phyloP scores from a whole-genome alignment of 2,329 filamentous ascomycete species.

The Clathrospora elynae region DNA sequence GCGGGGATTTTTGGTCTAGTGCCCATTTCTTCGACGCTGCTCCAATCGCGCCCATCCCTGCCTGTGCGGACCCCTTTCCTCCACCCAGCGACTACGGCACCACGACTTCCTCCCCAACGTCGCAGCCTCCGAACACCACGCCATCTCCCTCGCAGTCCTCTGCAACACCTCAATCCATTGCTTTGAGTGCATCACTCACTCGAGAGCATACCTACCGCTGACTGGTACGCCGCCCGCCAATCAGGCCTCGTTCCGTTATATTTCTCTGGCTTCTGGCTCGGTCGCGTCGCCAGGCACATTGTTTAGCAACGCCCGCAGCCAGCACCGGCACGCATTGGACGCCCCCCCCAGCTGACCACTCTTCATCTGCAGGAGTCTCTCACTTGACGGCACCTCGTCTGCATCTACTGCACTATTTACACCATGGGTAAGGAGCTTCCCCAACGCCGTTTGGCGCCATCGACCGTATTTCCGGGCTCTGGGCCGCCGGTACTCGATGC shows the following conservation, averaged over 20 bases:
- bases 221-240: conserved; percentile 43
- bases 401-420: conserved; percentile 37
- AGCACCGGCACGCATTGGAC: conserved; percentile 20
- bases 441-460: conserved; percentile 18
- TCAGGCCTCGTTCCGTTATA: conserved; percentile 32
- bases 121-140: conserved; percentile 39
- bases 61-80: conserved; percentile 48
- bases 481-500: conserved; percentile 14
- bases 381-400: conserved; percentile 38
- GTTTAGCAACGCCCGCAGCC: conserved; percentile 33
- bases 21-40: conserved; percentile 41
- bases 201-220: conserved; percentile 44
- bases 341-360: conserved; percentile 32
- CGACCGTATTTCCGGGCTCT: conserved; percentile 14
- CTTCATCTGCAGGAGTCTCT: conserved; percentile 39
- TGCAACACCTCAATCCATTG: conserved; percentile 34
- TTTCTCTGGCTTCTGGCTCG: too few relatives aligned
- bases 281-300: too few relatives aligned
- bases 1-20: conserved; percentile 44
- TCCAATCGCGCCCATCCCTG: conserved; percentile 41
- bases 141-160: conserved; percentile 34
- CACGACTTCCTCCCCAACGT: conserved; percentile 44
- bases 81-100: conserved; percentile 37
- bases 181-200: conserved; percentile 43
- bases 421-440: conserved; percentile 47